Percentiles rank a stretch among this genome's conserved stretches.
Evolutionary conservation across 345 rosid species (phyloP).

Genomic region (Erysimum cheiranthoides): DNA sequence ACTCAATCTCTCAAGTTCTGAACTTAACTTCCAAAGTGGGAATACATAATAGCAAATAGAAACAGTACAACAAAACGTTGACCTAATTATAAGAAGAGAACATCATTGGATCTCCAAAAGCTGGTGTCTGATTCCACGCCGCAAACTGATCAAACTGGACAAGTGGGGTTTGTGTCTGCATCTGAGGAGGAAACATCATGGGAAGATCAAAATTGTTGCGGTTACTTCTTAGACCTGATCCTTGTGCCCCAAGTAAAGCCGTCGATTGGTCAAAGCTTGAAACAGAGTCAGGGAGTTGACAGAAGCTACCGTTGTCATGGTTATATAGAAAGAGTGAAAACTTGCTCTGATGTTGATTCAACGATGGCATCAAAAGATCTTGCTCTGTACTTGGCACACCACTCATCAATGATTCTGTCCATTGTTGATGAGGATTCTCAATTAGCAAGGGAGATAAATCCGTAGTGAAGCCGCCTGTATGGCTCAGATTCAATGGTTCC

Average conservation of each 20-base stretch:
- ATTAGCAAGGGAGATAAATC: too few relatives aligned
- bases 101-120: background rate
- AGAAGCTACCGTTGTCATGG: conserved; percentile 3
- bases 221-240: background rate
- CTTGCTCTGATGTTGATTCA: background rate
- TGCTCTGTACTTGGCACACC: background rate
- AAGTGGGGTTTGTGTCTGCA: conserved; percentile 17
- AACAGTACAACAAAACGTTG: background rate
- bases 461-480: too few relatives aligned
- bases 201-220: background rate
- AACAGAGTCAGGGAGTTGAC: background rate
- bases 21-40: background rate
- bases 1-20: background rate
- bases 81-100: background rate
- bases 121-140: background rate
- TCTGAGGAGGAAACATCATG: background rate
- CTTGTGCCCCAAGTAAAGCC: background rate
- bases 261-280: background rate
- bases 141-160: background rate
- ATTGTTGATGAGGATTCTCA: background rate
- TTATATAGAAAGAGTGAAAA: background rate
- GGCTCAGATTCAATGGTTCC: too few relatives aligned
- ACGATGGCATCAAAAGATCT: background rate
- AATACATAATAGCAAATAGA: background rate
- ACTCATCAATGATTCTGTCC: background rate